These are phyloP conservation scores for Berkeleyomyces basicola DNA, from an alignment of 2,329 filamentous ascomycete species.

Conservation along the genomic window DNA sequence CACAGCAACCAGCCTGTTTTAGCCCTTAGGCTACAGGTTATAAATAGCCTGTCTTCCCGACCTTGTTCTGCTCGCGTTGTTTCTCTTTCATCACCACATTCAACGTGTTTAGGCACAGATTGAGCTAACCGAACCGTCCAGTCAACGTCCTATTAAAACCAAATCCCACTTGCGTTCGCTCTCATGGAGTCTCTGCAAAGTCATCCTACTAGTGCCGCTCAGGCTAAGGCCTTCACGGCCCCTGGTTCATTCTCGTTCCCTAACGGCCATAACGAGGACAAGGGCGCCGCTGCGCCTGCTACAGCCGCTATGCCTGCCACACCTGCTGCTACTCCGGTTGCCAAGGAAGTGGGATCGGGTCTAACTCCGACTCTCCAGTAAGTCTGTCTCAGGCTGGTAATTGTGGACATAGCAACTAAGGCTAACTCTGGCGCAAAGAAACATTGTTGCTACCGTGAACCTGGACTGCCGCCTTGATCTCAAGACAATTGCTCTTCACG, in stretches of 20 bases:
- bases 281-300: slow-evolving; percentile 31
- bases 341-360: slow-evolving; percentile 67
- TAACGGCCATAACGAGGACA: slow-evolving; percentile 52
- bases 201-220: slow-evolving; percentile 76
- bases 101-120: too few relatives aligned
- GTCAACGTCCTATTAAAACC: too few relatives aligned
- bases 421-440: slow-evolving; percentile 51
- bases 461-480: slow-evolving; percentile 92
- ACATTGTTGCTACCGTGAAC: slow-evolving; percentile 98
- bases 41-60: too few relatives aligned
- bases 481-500: slow-evolving; percentile 97
- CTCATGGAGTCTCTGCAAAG: slow-evolving; percentile 82
- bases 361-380: slow-evolving; percentile 88
- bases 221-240: slow-evolving; percentile 91
- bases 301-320: slow-evolving; percentile 51
- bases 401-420: slow-evolving; percentile 16
- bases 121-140: too few relatives aligned
- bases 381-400: slow-evolving; percentile 42
- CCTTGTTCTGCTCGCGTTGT: too few relatives aligned
- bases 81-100: not conserved
- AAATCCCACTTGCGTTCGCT: slow-evolving; percentile 14
- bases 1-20: not conserved
- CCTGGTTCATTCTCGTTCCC: slow-evolving; percentile 87
- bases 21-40: too few relatives aligned
- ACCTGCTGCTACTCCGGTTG: slow-evolving; percentile 75